A percentile compares a stretch with the other conserved stretches of the same genome.
phyloP scores from a whole-genome alignment of 2,329 filamentous ascomycete genomes.

The Rachicladosporium sp. region DNA sequence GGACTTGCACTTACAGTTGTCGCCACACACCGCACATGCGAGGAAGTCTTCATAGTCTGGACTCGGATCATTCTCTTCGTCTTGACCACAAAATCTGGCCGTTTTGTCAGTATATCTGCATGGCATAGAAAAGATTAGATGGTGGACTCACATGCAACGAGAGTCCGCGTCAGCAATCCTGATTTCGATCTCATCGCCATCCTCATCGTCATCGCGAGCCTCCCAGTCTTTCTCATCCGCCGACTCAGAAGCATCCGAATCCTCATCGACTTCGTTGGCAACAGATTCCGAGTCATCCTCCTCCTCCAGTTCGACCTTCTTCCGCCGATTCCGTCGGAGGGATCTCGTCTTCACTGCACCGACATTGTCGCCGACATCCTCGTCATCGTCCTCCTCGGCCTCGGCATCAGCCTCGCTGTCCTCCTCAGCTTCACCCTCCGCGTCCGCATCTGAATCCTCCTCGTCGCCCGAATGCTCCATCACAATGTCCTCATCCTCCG shows the following conservation, averaged over 20 bases:
- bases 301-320: conserved; percentile 22
- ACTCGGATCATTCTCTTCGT: conserved; percentile 70
- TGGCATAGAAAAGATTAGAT: neutral
- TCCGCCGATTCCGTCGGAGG: conserved; percentile 20
- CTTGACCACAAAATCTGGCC: conserved; percentile 65
- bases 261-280: conserved; percentile 21
- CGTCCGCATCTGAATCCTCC: conserved; percentile 13
- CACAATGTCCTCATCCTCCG: conserved; percentile 16
- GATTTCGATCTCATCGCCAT: conserved; percentile 41
- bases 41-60: conserved; percentile 73
- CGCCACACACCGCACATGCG: conserved; percentile 63
- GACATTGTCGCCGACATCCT: conserved; percentile 22
- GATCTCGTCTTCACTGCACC: conserved; percentile 25
- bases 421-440: conserved; percentile 34
- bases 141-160: conserved; percentile 49
- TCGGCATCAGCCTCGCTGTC: conserved; percentile 27
- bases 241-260: conserved; percentile 10
- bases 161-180: conserved; percentile 38
- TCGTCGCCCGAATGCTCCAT: conserved; percentile 18
- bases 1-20: conserved; percentile 58
- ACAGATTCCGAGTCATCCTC: conserved; percentile 27
- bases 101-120: conserved; percentile 14
- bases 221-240: conserved; percentile 39
- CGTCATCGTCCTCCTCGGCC: conserved; percentile 26
- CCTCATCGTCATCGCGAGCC: conserved; percentile 44